A percentile compares a stretch with the other conserved stretches of the same genome.
Evolutionary conservation across 768 basidiomycete genomes (phyloP).

Genomic region (Psilocybe sp.): DNA sequence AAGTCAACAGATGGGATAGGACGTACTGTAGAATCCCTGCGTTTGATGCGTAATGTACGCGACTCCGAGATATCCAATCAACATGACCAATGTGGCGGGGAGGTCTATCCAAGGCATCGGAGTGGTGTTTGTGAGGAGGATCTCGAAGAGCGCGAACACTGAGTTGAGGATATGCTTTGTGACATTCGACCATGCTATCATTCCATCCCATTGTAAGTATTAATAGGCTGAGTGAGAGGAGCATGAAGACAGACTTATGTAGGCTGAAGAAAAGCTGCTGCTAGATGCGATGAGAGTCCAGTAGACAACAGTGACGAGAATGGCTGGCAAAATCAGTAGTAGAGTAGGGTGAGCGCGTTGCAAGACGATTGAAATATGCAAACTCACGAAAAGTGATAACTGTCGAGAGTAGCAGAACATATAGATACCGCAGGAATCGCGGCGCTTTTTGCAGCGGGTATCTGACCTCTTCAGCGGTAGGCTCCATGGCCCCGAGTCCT

Average conservation of each 20-base stretch:
- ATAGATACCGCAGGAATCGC: slow-evolving; percentile 48
- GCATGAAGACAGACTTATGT: slow-evolving; percentile 28
- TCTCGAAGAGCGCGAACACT: slow-evolving; percentile 54
- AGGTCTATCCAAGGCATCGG: slow-evolving; percentile 52
- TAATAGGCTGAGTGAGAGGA: too few species aligned
- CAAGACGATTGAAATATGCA: neutral
- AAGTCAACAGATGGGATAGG: neutral
- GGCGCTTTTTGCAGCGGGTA: slow-evolving; percentile 65
- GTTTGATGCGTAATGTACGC: slow-evolving; percentile 62
- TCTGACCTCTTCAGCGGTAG: slow-evolving; percentile 6
- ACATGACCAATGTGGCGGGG: slow-evolving; percentile 42
- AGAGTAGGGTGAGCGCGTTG: neutral
- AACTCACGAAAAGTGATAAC: slow-evolving; percentile 57
- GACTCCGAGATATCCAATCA: slow-evolving; percentile 56
- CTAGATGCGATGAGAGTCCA: slow-evolving; percentile 55
- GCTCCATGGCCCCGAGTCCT: too few species aligned
- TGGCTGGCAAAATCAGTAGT: slow-evolving; percentile 35
- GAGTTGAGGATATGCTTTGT: slow-evolving; percentile 60
- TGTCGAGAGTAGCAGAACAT: slow-evolving; percentile 49
- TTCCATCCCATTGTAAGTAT: neutral
- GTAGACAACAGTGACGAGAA: slow-evolving; percentile 62
- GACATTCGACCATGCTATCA: slow-evolving; percentile 52
- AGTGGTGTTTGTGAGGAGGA: slow-evolving; percentile 46
- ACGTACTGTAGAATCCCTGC: slow-evolving; percentile 63
- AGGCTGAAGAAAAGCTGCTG: slow-evolving; percentile 37